Conservation (phyloP, 345 rosid species). For the Syzygium aqueum region DNA sequence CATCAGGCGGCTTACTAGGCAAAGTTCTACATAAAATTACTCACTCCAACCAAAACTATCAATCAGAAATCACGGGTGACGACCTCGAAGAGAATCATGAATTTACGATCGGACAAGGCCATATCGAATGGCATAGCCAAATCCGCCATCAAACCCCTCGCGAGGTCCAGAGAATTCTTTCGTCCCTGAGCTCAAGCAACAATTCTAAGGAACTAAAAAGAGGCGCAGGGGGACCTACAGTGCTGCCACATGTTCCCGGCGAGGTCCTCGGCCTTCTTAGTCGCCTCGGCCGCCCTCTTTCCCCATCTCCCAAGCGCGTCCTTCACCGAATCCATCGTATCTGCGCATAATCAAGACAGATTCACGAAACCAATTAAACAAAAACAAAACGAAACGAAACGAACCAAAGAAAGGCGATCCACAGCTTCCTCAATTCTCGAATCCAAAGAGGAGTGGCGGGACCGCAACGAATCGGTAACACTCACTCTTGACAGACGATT, state of each 20-base stretch:
- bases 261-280: conserved; percentile 90
- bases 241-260: conserved; percentile 92
- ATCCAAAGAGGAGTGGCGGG: neutral
- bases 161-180: neutral
- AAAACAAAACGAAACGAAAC: neutral
- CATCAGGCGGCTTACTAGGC: neutral
- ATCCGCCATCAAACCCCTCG: neutral
- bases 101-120: neutral
- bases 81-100: neutral
- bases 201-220: neutral
- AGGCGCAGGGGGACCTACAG: conserved; percentile 23
- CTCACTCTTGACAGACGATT: conserved; percentile 49
- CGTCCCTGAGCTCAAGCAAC: neutral
- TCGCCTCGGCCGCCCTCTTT: conserved; percentile 82
- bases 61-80: no score
- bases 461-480: neutral
- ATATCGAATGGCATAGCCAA: neutral
- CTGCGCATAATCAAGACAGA: conserved; percentile 17
- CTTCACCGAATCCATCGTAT: conserved; percentile 74
- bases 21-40: neutral
- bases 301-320: conserved; percentile 83
- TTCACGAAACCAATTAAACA: neutral
- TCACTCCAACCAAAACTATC: neutral
- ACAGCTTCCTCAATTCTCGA: neutral
- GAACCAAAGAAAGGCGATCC: neutral